phyloP scores from a whole-genome alignment of 2,329 filamentous ascomycete species.

The Diaporthe sp. region DNA sequence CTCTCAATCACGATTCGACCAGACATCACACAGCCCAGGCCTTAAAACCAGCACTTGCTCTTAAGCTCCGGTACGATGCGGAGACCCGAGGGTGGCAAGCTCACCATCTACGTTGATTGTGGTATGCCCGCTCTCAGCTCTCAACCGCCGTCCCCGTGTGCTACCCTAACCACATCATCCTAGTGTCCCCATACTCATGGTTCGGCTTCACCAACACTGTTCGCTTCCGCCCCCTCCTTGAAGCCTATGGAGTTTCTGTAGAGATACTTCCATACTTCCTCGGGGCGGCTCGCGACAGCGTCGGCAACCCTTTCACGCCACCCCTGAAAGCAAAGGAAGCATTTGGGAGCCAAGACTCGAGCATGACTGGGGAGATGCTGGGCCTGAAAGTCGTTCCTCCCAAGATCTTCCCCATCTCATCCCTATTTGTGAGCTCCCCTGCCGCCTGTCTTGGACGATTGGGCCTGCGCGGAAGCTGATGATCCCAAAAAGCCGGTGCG shows the following conservation, averaged over 20 bases:
- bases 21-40: background rate
- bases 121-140: background rate
- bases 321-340: conserved; percentile 3
- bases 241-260: background rate
- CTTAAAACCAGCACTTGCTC: background rate
- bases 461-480: conserved; percentile 48
- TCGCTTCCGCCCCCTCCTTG: background rate
- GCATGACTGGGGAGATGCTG: background rate
- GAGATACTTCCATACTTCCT: background rate
- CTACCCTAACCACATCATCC: background rate
- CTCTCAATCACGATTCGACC: background rate
- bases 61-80: background rate
- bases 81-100: background rate
- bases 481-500: conserved; percentile 46
- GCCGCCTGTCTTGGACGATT: background rate
- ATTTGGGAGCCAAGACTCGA: background rate
- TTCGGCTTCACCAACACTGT: conserved; percentile 14
- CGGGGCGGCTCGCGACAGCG: conserved; percentile 4
- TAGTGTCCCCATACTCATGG: conserved; percentile 8
- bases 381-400: conserved; percentile 21
- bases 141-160: background rate
- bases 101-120: conserved; percentile 5
- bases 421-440: conserved; percentile 3
- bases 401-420: background rate
- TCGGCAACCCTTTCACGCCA: conserved; percentile 1